phyloP scores from a whole-genome alignment of 2,329 filamentous ascomycete genomes.

The Trichocomaceae sp. region DNA sequence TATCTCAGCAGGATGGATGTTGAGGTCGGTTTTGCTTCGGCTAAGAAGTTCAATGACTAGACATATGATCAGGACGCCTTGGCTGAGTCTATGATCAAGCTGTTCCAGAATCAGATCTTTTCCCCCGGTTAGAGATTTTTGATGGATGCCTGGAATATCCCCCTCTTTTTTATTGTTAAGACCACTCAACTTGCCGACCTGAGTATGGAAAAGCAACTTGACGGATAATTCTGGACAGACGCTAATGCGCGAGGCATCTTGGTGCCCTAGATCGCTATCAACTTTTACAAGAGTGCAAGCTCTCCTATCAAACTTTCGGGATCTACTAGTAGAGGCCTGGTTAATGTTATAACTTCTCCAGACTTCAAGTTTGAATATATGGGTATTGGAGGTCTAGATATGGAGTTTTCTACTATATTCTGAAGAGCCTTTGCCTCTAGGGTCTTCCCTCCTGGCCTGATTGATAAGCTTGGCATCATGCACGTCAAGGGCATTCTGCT shows the following conservation, averaged over 20 bases:
- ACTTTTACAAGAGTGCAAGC: slow-evolving; percentile 76
- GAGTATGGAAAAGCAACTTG: slow-evolving; percentile 57
- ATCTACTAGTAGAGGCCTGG: slow-evolving; percentile 70
- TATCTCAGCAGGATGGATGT: slow-evolving; percentile 78
- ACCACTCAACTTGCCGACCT: slow-evolving; percentile 77
- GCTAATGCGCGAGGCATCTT: slow-evolving; percentile 68
- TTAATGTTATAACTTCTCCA: slow-evolving; percentile 85
- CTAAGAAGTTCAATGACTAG: slow-evolving; percentile 58
- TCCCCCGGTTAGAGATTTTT: slow-evolving; percentile 77
- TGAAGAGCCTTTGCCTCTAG: slow-evolving; percentile 92
- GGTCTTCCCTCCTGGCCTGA: slow-evolving; percentile 82
- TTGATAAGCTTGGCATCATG: slow-evolving; percentile 88
- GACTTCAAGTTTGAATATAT: slow-evolving; percentile 98
- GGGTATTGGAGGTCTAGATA: slow-evolving; percentile 91
- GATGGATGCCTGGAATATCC: slow-evolving; percentile 75
- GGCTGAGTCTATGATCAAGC: slow-evolving; percentile 50
- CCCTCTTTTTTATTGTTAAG: slow-evolving; percentile 66
- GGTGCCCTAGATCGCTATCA: slow-evolving; percentile 67
- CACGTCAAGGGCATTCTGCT: slow-evolving; percentile 95
- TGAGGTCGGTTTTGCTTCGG: slow-evolving; percentile 71
- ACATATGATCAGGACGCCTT: slow-evolving; percentile 86
- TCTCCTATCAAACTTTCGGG: slow-evolving; percentile 80
- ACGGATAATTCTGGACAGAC: slow-evolving; percentile 52
- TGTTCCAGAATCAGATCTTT: slow-evolving; percentile 72
- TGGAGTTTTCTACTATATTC: slow-evolving; percentile 93